phyloP scores from a whole-genome alignment of 257 asterid species.

The Sherardia arvensis region DNA sequence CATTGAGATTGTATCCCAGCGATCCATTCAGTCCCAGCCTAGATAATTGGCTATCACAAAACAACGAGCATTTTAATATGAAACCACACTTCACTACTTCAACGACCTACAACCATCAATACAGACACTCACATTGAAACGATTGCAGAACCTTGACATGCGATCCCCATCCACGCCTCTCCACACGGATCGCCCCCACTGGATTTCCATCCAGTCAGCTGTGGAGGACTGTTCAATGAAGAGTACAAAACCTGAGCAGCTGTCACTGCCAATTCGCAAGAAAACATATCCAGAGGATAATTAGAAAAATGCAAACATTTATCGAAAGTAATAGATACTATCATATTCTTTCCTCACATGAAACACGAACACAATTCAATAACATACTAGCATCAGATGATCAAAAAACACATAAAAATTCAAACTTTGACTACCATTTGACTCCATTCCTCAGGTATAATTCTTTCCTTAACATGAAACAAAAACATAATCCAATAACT shows the following conservation, averaged over 20 bases:
- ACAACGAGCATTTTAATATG: constrained; percentile 18
- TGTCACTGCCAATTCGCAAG: constrained; percentile 46
- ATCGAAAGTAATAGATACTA: background rate
- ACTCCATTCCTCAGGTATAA: background rate
- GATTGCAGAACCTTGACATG: constrained; percentile 70
- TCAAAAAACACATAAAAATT: background rate
- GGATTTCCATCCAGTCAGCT: constrained; percentile 75
- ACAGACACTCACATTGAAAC: constrained; percentile 62
- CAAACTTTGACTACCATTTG: background rate
- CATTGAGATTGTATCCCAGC: constrained; percentile 76
- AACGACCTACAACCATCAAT: background rate
- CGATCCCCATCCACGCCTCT: constrained; percentile 83
- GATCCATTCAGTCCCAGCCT: constrained; percentile 81
- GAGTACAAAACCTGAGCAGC: constrained; percentile 76
- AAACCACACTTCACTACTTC: background rate
- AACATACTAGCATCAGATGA: background rate
- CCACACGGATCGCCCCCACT: constrained; percentile 94
- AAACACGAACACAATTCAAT: background rate
- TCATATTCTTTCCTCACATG: background rate
- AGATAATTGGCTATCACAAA: constrained; percentile 52
- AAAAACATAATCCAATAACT: background rate
- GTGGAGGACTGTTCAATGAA: constrained; percentile 68
- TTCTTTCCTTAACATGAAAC: too few relatives aligned
- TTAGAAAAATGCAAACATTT: background rate
- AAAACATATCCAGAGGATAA: background rate